Evolutionary conservation across 768 basidiomycete species (phyloP), one percentile per base, ranked within the genome.

Genomic region (Crucibulum laeve): DNA sequence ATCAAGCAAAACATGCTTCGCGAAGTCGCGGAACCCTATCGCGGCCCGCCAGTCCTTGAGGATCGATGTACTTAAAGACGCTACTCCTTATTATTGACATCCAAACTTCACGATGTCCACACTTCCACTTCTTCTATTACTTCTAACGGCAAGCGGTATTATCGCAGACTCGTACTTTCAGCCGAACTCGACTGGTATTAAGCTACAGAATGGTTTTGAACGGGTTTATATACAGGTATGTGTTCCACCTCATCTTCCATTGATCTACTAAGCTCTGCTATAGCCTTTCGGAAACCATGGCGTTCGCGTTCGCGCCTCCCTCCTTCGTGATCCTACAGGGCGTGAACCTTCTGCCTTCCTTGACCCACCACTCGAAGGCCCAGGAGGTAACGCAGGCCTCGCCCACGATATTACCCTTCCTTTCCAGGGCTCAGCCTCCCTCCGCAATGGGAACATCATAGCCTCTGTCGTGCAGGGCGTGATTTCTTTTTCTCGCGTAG

Each of bases 241-340:
- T 19, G 10, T 44, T 44, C 23, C 34, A 23, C 17, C n/a, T 21
- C 43, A 18, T 40, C 30, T 30, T 7, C 25, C 13, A 25, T 26
- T 21, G 21, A 30, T 22, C 42, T 5, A 24, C 25, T 38, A 10
- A 44, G 28, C 24, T 24, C 25, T 38, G 17, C n/a, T 26, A n/a
- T 33, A 65, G 64, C 64, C 64, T 10, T 66, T 59, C 42, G 65
- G 65, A n/a, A 60, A 61, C 34, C 56, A 67, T 42, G 65, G 62
- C 7, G 54, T 67, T 25, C 63, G 65, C 19, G 57, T 67, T n/a
- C 62, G 65, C 17, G 60, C 61, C 13, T 63, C 60, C 42, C 52
- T 65, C 26, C 47, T 65, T 43, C 53, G 59, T 22, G 63, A 64
- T 46, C 63, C 65, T 13, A 65, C 65, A 5, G 65, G 65, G 4